Conservation (phyloP, 2,329 filamentous ascomycete species). For the Beauveria pseudobassiana region DNA sequence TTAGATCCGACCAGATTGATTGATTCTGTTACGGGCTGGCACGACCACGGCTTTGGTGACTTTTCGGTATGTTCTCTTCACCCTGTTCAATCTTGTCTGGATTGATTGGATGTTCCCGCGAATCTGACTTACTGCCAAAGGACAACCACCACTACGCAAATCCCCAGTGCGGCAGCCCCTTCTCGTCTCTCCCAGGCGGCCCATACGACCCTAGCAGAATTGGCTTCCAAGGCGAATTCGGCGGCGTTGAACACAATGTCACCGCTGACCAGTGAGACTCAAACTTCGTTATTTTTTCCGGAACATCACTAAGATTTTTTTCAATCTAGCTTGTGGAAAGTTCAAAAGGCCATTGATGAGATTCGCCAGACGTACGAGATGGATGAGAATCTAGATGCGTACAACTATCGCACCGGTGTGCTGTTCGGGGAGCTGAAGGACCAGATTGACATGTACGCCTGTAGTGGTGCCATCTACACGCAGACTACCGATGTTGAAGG, state of each 20-base stretch:
- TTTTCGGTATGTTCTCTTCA: conserved; percentile 34
- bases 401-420: conserved; percentile 58
- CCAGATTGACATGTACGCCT: conserved; percentile 52
- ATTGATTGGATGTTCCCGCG: no score
- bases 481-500: conserved; percentile 70
- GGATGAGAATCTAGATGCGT: conserved; percentile 46
- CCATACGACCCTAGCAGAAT: conserved; percentile 54
- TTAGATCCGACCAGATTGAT: conserved; percentile 59
- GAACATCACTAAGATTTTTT: background rate
- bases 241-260: conserved; percentile 59
- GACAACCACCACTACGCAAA: conserved; percentile 68
- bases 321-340: conserved; percentile 53
- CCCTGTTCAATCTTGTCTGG: background rate
- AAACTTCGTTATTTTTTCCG: background rate
- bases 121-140: conserved; percentile 18
- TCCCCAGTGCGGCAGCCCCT: conserved; percentile 63
- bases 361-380: conserved; percentile 65
- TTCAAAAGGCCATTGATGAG: conserved; percentile 45
- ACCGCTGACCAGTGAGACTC: conserved; percentile 48
- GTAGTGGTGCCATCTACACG: conserved; percentile 63
- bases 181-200: conserved; percentile 49
- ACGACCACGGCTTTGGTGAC: conserved; percentile 61
- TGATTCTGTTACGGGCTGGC: conserved; percentile 57
- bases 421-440: conserved; percentile 55
- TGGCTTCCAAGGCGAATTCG: conserved; percentile 64